Conservation (phyloP, 75 land plant species). For the Selaginella tamariscina region DNA sequence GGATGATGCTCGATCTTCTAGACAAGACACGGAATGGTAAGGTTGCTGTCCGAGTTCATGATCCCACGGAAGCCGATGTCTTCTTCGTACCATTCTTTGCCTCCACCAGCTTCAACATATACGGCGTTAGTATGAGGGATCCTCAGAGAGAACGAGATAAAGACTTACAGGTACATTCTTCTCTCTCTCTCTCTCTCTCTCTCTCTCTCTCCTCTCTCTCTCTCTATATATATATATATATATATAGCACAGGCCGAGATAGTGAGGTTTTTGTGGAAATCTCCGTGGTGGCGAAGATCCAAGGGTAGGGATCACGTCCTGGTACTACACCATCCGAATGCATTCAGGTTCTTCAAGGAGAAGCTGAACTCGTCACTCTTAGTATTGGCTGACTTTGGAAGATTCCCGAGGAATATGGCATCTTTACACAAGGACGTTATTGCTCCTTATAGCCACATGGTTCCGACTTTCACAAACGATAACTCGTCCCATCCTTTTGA, state of each 20-base stretch:
- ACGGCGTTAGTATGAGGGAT: conserved; percentile 50
- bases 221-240: neutral
- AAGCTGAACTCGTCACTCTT: neutral
- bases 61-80: conserved; percentile 59
- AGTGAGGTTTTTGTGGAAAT: neutral
- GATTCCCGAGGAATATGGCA: neutral
- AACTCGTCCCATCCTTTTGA: neutral
- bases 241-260: neutral
- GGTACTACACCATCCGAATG: conserved; percentile 59
- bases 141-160: conserved; percentile 48
- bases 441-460: neutral
- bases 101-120: conserved; percentile 52
- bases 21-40: conserved; percentile 9
- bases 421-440: neutral
- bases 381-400: neutral
- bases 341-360: neutral
- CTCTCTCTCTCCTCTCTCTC: neutral
- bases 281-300: neutral
- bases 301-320: neutral
- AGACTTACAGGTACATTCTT: conserved; percentile 43
- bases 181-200: neutral
- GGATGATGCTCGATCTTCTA: conserved; percentile 75
- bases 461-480: neutral
- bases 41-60: conserved; percentile 37
- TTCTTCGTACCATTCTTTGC: conserved; percentile 81